Percentiles rank a stretch among this genome's conserved stretches.
These are phyloP conservation scores for Ascobolus immersus DNA, from an alignment of 495 filamentous ascomycete species.

Conservation along the genomic window DNA sequence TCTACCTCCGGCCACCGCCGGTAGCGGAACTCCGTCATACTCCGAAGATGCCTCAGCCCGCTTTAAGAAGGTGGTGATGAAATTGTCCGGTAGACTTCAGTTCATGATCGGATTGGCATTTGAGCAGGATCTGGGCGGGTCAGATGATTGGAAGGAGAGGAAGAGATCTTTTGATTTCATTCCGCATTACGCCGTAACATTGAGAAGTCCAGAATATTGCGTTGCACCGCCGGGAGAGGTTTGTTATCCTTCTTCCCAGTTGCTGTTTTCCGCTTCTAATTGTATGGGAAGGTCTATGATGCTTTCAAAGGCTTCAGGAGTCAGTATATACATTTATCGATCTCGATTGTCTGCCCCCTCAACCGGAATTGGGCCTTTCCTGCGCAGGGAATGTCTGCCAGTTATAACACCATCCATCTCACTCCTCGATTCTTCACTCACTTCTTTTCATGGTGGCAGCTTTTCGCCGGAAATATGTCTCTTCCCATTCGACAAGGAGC, in stretches of 20 bases:
- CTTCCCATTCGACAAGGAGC: constrained; percentile 77
- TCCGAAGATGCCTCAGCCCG: constrained; percentile 45
- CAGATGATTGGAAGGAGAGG: constrained; percentile 18
- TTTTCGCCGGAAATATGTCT: constrained; percentile 87
- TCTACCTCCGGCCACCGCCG: constrained; percentile 31
- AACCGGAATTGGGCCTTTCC: constrained; percentile 56
- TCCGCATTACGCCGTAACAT: constrained; percentile 72
- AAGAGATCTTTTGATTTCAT: constrained; percentile 62
- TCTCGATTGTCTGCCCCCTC: constrained; percentile 62
- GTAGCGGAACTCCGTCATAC: constrained; percentile 34
- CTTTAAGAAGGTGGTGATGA: constrained; percentile 97
- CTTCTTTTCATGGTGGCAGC: constrained; percentile 93
- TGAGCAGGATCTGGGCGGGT: constrained; percentile 41
- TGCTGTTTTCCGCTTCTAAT: constrained; percentile 10
- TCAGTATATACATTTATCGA: constrained; percentile 79
- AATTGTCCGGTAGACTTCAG: constrained; percentile 78
- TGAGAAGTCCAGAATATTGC: constrained; percentile 53
- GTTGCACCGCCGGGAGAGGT: constrained; percentile 27
- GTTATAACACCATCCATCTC: constrained; percentile 86
- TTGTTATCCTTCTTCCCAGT: constrained; percentile 3
- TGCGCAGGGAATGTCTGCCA: constrained; percentile 44
- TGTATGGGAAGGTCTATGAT: constrained; percentile 44
- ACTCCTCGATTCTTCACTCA: constrained; percentile 91
- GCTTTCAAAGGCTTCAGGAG: constrained; percentile 85
- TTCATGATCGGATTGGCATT: constrained; percentile 81